Evolutionary conservation across 192 early-diverging fungal genomes (phyloP).

Genomic region (Chytriomyces confervae): DNA sequence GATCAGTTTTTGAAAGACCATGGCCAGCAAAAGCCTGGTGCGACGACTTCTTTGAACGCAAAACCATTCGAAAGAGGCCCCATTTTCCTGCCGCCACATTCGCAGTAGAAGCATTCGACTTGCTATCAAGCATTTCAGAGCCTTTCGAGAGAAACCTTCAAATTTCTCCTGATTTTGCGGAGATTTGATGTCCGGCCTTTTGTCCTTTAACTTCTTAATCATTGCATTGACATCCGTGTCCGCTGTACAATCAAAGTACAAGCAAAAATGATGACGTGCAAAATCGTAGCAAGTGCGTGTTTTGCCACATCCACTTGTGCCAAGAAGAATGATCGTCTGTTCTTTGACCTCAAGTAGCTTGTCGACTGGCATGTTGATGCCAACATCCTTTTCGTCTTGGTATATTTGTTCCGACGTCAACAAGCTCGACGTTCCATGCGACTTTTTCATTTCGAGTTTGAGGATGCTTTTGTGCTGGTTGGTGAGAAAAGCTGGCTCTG

Average conservation of each 20-base stretch:
- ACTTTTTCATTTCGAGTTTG: background rate
- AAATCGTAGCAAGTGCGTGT: background rate
- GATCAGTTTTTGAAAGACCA: background rate
- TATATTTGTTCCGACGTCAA: constrained; percentile 4
- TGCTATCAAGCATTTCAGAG: background rate
- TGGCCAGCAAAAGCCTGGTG: background rate
- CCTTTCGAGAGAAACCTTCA: constrained; percentile 9
- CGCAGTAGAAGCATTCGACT: constrained; percentile 6
- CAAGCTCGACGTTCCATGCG: constrained; percentile 1
- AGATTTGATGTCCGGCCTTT: constrained; percentile 8
- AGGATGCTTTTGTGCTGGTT: background rate
- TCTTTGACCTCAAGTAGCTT: background rate
- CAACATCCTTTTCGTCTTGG: constrained; percentile 1
- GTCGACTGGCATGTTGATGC: constrained; percentile 22
- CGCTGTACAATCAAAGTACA: constrained; percentile 12
- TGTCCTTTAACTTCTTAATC: background rate
- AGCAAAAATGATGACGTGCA: constrained; percentile 1
- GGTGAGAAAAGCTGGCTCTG: too few relatives aligned
- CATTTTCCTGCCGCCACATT: too few relatives aligned
- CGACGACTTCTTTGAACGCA: constrained; percentile 17
- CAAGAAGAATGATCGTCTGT: constrained; percentile 2
- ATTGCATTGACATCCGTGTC: background rate
- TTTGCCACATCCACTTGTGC: constrained; percentile 19
- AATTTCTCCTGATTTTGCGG: background rate
- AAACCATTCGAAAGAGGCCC: background rate